Percentiles rank a stretch among this genome's conserved stretches.
These are phyloP conservation scores for Allomyces arbusculus DNA, from an alignment of 192 early-diverging fungal species.

Conservation along the genomic window DNA sequence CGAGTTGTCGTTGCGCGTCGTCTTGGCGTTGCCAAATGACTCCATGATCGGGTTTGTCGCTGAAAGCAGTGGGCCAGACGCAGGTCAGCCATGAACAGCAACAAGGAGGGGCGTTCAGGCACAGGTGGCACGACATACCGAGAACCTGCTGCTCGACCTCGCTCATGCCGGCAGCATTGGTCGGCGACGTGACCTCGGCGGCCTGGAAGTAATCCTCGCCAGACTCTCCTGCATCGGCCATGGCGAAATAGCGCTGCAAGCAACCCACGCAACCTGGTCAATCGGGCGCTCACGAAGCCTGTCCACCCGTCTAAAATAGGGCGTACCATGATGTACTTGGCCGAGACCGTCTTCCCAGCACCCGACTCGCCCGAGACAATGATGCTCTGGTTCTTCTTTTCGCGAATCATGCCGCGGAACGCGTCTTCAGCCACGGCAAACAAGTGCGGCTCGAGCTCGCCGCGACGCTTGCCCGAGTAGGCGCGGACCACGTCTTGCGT, in stretches of 20 bases:
- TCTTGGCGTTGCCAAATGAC: constrained; percentile 98
- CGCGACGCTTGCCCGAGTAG: constrained; percentile 79
- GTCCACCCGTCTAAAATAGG: constrained; percentile 46
- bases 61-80: constrained; percentile 4
- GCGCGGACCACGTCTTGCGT: constrained; percentile 79
- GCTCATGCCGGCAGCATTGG: constrained; percentile 31
- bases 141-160: constrained; percentile 63
- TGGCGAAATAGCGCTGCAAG: not conserved
- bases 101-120: no score
- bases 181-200: constrained; percentile 13
- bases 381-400: constrained; percentile 87
- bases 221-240: constrained; percentile 1
- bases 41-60: constrained; percentile 99
- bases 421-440: constrained; percentile 98
- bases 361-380: constrained; percentile 94
- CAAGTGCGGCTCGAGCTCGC: constrained; percentile 91
- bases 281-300: no score
- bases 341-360: constrained; percentile 91
- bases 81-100: constrained; percentile 1
- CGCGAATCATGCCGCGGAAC: constrained; percentile 84
- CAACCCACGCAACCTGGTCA: no score
- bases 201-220: constrained; percentile 16
- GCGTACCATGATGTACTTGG: constrained; percentile 96
- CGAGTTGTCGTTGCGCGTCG: constrained; percentile 94
- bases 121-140: constrained; percentile 9